phyloP scores from a whole-genome alignment of 768 basidiomycete species.

The Termitomyces sp. region DNA sequence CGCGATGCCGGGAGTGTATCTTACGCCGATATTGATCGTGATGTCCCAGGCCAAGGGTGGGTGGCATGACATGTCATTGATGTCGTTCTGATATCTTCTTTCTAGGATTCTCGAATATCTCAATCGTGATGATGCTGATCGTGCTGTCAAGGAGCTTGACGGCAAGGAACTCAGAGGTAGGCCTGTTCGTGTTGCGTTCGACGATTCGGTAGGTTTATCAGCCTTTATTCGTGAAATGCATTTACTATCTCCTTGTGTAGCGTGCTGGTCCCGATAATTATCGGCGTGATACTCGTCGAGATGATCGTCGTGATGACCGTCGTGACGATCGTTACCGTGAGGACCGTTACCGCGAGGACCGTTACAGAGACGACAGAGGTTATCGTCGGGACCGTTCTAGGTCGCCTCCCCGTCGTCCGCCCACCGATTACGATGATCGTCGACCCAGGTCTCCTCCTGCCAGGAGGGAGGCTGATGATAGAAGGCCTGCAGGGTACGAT shows the following conservation, averaged over 20 bases:
- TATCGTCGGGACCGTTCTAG: constrained; percentile 80
- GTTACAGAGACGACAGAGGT: constrained; percentile 49
- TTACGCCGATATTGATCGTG: constrained; percentile 93
- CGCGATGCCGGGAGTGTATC: constrained; percentile 91
- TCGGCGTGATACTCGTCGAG: constrained; percentile 70
- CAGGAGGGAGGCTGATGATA: constrained; percentile 79
- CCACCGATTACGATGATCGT: constrained; percentile 67
- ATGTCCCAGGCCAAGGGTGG: constrained; percentile 83
- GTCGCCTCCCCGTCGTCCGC: constrained; percentile 66
- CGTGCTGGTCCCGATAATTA: constrained; percentile 71
- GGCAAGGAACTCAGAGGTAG: constrained; percentile 86
- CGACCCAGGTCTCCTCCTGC: constrained; percentile 79
- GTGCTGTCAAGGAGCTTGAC: constrained; percentile 85
- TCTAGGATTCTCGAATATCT: constrained; percentile 87
- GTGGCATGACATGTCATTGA: constrained; percentile 19
- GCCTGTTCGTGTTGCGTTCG: constrained; percentile 66
- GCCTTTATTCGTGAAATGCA: background rate
- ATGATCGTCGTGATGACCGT: constrained; percentile 64
- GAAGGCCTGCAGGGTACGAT: constrained; percentile 91
- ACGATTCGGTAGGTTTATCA: constrained; percentile 50
- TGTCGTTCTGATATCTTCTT: background rate
- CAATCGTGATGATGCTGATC: constrained; percentile 85
- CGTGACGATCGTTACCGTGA: constrained; percentile 55
- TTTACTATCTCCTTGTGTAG: constrained; percentile 28
- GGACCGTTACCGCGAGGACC: constrained; percentile 59